Evolutionary conservation across 805 yeast genomes (phyloP).

Genomic region (Pichia exigua): DNA sequence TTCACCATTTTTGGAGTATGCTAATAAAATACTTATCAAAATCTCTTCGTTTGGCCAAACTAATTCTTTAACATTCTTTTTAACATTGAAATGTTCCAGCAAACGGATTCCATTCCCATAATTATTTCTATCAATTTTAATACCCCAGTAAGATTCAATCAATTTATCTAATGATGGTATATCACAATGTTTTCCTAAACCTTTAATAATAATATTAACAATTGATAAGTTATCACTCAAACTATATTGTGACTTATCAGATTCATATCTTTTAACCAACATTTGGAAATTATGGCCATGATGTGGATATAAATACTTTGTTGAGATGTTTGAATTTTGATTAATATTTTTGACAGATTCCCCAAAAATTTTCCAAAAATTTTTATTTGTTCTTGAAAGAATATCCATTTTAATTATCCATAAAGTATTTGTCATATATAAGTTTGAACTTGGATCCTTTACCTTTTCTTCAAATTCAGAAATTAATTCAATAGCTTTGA

Average conservation of each 20-base stretch:
- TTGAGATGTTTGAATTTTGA: background rate
- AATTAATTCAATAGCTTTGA: slow-evolving; percentile 18
- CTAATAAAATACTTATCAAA: slow-evolving; percentile 22
- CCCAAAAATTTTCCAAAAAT: slow-evolving; percentile 21
- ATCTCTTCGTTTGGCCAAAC: slow-evolving; percentile 21
- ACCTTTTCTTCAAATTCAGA: slow-evolving; percentile 15
- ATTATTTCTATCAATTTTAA: slow-evolving; percentile 9
- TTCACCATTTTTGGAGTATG: slow-evolving; percentile 25
- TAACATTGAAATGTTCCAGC: slow-evolving; percentile 6
- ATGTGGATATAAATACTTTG: slow-evolving; percentile 1
- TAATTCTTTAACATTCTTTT: slow-evolving; percentile 5
- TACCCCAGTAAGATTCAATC: slow-evolving; percentile 24
- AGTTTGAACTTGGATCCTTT: background rate
- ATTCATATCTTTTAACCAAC: slow-evolving; percentile 4
- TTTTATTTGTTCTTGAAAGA: slow-evolving; percentile 18
- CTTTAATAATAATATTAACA: slow-evolving; percentile 1
- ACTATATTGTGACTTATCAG: background rate
- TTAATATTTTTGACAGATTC: slow-evolving; percentile 1
- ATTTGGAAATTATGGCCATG: slow-evolving; percentile 6
- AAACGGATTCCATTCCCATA: background rate
- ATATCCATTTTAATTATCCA: slow-evolving; percentile 22
- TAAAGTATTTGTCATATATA: slow-evolving; percentile 17
- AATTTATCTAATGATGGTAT: slow-evolving; percentile 18
- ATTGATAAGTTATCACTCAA: background rate
- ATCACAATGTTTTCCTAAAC: slow-evolving; percentile 23